These are phyloP conservation scores for Monilinia polystroma DNA, from an alignment of 2,329 filamentous ascomycete genomes.

Conservation along the genomic window DNA sequence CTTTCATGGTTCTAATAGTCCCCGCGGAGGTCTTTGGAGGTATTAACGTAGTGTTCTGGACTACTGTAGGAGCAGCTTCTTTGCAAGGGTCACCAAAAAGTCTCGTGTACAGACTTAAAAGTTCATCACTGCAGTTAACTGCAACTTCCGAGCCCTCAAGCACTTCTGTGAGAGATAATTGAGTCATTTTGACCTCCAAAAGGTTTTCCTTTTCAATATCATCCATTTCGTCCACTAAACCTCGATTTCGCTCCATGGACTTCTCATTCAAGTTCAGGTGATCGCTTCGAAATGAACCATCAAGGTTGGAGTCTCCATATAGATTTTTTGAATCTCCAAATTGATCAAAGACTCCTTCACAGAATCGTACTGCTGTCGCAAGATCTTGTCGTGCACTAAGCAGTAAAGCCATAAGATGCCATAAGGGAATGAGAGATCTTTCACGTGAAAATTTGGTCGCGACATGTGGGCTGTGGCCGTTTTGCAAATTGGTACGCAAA, in stretches of 20 bases:
- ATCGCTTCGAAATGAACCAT: constrained; percentile 57
- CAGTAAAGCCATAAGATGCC: constrained; percentile 86
- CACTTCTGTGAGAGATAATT: constrained; percentile 79
- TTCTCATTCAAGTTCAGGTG: constrained; percentile 56
- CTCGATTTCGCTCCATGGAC: constrained; percentile 39
- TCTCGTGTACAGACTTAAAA: constrained; percentile 76
- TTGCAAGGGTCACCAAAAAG: constrained; percentile 68
- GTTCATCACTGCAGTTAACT: constrained; percentile 82
- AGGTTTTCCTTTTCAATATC: constrained; percentile 81
- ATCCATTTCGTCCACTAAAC: constrained; percentile 76
- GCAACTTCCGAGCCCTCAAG: constrained; percentile 80
- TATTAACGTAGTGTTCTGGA: neutral
- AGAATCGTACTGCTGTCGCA: constrained; percentile 74
- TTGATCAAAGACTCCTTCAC: constrained; percentile 88
- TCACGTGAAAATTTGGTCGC: constrained; percentile 49
- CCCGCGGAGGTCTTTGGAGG: constrained; percentile 69
- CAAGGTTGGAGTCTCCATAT: constrained; percentile 60
- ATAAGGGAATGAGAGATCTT: constrained; percentile 70
- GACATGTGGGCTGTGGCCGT: constrained; percentile 40
- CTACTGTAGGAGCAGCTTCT: constrained; percentile 14
- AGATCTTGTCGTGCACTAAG: constrained; percentile 86
- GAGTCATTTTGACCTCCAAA: constrained; percentile 94
- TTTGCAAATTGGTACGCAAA: constrained; percentile 45
- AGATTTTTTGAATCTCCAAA: constrained; percentile 71
- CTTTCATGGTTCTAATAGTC: constrained; percentile 66